Evolutionary conservation across 2,329 filamentous ascomycete genomes (phyloP).

Genomic region (Dactylellina cionopaga): DNA sequence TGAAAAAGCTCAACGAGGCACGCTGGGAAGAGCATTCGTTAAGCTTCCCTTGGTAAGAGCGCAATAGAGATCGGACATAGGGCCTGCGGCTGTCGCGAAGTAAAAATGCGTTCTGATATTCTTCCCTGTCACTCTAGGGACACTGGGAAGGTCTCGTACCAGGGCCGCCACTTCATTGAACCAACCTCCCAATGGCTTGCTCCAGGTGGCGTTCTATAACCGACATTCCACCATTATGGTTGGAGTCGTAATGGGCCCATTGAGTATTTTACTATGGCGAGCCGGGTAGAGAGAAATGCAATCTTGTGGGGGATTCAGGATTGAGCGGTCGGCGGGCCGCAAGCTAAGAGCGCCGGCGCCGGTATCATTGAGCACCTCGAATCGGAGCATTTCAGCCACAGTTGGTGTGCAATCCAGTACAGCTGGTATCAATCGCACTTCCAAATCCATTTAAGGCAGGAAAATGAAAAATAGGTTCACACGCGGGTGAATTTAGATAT

Average conservation of each 20-base stretch:
- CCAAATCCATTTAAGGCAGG: conserved; percentile 18
- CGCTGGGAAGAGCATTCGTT: conserved; percentile 18
- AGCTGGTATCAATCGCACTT: conserved; percentile 29
- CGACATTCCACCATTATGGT: conserved; percentile 24
- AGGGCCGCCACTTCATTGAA: conserved; percentile 10
- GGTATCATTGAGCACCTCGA: conserved; percentile 20
- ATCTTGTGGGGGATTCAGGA: conserved; percentile 8
- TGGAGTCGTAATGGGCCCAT: conserved; percentile 15
- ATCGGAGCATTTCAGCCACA: conserved; percentile 12
- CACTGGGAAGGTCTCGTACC: conserved; percentile 21
- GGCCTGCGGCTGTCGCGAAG: conserved; percentile 21
- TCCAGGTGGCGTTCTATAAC: conserved; percentile 20
- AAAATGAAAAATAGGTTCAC: conserved; percentile 16
- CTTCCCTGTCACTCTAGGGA: conserved; percentile 30
- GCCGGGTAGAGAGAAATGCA: conserved; percentile 6
- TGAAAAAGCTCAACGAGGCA: conserved; percentile 24
- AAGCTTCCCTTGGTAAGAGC: conserved; percentile 23
- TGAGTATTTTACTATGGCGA: conserved; percentile 9
- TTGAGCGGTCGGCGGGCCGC: conserved; percentile 6
- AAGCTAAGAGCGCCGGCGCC: conserved; percentile 19
- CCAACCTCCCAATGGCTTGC: conserved; percentile 19
- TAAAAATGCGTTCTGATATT: conserved; percentile 9
- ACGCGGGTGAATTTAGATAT: conserved; percentile 16
- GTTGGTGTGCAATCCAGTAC: conserved; percentile 10
- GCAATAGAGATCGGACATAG: conserved; percentile 24